A percentile compares a stretch with the other conserved stretches of the same genome.
Evolutionary conservation across 768 basidiomycete genomes (phyloP).

Genomic region (Trametes cinnabarina): DNA sequence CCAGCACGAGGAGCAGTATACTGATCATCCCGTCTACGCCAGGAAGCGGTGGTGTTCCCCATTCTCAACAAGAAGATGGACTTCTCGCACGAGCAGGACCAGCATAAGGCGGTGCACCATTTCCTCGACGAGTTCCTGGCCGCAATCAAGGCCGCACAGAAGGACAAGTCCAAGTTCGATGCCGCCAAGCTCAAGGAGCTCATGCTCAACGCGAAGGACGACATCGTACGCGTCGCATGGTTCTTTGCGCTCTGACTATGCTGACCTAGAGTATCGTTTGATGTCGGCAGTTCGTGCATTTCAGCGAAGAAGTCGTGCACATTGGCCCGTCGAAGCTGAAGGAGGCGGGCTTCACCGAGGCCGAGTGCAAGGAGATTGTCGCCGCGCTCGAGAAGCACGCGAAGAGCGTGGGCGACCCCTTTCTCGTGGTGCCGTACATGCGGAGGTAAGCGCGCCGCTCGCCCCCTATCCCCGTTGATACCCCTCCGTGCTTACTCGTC

Average conservation of each 20-base stretch:
- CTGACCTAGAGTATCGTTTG: background rate
- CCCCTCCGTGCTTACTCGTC: background rate
- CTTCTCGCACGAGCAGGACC: slow-evolving; percentile 36
- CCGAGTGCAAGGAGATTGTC: slow-evolving; percentile 31
- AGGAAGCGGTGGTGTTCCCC: slow-evolving; percentile 39
- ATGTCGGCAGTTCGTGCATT: slow-evolving; percentile 31
- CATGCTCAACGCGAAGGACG: slow-evolving; percentile 30
- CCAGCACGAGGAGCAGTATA: background rate
- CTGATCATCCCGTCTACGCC: background rate
- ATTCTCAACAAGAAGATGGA: slow-evolving; percentile 38
- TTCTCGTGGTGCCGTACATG: slow-evolving; percentile 38
- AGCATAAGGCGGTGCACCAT: slow-evolving; percentile 37
- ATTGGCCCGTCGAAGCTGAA: slow-evolving; percentile 33
- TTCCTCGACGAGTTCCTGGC: slow-evolving; percentile 30
- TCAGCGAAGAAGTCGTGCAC: slow-evolving; percentile 39
- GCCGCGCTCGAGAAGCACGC: slow-evolving; percentile 31
- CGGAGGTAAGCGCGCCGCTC: slow-evolving; percentile 28
- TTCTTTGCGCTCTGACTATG: background rate
- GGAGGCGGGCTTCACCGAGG: slow-evolving; percentile 25
- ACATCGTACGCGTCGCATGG: slow-evolving; percentile 29
- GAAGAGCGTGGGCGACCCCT: slow-evolving; percentile 35
- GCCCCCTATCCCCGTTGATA: background rate
- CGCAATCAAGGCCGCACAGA: slow-evolving; percentile 26
- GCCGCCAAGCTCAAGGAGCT: slow-evolving; percentile 27
- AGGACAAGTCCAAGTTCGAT: slow-evolving; percentile 33